Evolutionary conservation across 768 basidiomycete genomes (phyloP), one percentile per base, ranked within the genome.

Genomic region (Tylopilus felleus): DNA sequence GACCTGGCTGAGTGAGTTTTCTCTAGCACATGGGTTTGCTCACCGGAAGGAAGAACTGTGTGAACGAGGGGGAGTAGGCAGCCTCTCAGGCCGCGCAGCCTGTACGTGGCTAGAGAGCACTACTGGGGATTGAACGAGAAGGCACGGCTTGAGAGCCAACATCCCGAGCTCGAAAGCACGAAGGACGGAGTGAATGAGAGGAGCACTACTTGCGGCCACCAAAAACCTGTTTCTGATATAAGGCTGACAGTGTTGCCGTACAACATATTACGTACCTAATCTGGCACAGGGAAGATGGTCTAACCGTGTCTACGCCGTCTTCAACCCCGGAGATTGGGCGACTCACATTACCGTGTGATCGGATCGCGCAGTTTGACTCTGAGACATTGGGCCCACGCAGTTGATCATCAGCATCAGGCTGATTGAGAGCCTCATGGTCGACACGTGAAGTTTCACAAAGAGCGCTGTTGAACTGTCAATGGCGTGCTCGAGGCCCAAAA

Each of bases 41-140:
- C 52, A 80, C 81, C 79, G 78, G 60, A 80, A 80, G 35, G 71
- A 73, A 10, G 80, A 81, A 31, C 77, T 74, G 62, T 79, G 77
- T 21, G 79, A 70, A 65, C 77, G 72, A 28, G 53, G 47, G 41
- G 58, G 51, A 31, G 27, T 43, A 25, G 52, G 51, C 21, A 68
- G 58, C 27, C 21, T 59, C 44, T 60, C 56, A 14, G 47, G 47
- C 44, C 46, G 59, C 19, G 73, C 53, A n/a, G 63, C 59, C 39
- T 73, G 72, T 52, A 61, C 67, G 58, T 71, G 68, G 55, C 68
- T 73, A 28, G 75, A 72, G 21, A 73, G 67, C 17, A 51, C 61
- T 25, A 14, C 13, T 31, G 17, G 21, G 2, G 58, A 31, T 47
- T 57, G 60, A 14, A 65, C 46, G 27, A 52, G 12, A 45, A 67